phyloP scores from a whole-genome alignment of 2,329 filamentous ascomycete genomes.

The Clarireedia paspali region DNA sequence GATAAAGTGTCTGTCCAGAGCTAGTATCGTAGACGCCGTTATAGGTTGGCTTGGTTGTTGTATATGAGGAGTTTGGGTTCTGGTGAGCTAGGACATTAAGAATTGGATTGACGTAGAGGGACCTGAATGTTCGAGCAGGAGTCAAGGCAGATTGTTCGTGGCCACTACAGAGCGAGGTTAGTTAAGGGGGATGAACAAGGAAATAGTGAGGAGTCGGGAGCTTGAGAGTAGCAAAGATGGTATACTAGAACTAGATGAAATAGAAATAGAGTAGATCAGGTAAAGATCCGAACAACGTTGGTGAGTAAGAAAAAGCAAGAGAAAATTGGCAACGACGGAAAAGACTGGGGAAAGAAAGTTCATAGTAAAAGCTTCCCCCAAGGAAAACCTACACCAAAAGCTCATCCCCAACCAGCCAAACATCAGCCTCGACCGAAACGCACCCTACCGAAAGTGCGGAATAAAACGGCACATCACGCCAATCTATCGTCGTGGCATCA shows the following conservation, averaged over 20 bases:
- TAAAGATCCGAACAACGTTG: too few species aligned
- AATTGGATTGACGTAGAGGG: conserved; percentile 25
- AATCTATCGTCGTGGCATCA: conserved; percentile 41
- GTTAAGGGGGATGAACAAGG: neutral
- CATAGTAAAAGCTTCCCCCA: neutral
- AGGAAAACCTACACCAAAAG: conserved; percentile 7
- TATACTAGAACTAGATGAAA: neutral
- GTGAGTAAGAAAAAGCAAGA: too few species aligned
- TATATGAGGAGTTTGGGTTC: conserved; percentile 36
- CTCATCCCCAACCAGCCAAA: conserved; percentile 26
- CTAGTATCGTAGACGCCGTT: conserved; percentile 55
- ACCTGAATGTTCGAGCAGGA: conserved; percentile 19
- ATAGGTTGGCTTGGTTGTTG: conserved; percentile 35
- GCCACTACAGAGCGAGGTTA: conserved; percentile 13
- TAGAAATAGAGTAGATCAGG: neutral
- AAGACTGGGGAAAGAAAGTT: too few species aligned
- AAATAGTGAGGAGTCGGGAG: neutral
- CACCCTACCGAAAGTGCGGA: conserved; percentile 20
- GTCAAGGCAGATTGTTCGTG: conserved; percentile 23
- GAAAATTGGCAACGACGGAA: too few species aligned
- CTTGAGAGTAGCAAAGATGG: neutral
- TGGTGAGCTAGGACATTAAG: conserved; percentile 22
- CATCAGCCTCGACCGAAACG: conserved; percentile 23
- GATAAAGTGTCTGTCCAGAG: conserved; percentile 49
- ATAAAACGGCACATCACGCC: conserved; percentile 25